Evolutionary conservation across 805 yeast genomes (phyloP), one percentile per base, ranked within the genome.

Genomic region (Millerago galiae): DNA sequence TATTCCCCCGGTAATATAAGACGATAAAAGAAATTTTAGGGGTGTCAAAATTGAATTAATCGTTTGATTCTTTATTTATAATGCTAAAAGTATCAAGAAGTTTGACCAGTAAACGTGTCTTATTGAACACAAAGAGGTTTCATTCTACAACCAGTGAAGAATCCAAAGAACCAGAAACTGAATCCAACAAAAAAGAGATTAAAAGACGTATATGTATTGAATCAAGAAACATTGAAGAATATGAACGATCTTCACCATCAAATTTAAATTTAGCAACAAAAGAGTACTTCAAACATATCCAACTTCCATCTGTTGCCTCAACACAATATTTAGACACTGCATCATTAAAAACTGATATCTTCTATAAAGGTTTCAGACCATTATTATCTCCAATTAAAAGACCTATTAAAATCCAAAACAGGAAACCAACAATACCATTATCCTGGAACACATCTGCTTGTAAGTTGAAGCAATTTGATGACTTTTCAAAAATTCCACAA

Each of bases 361-460:
- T 53, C 29, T 52, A 43, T 28, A 46, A 50, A 17, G 59, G 59
- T 11, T 55, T 38, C 37, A 53, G 57, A 51, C 60, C 60, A 4
- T 35, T 56, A 8, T 37, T 55, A 24, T 41, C 56, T 3, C 60
- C 60, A 14, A 40, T 56, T 5, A 46, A 44, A 36, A 47, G 53
- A 18, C 58, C 58, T 8, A 40, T 44, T 3, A 56, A 41, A 25
- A 34, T 35, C 2, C 43, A 35, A 36, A 21, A 33, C 26, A 50
- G 43, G 28, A 45, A 48, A 16, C 51, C 54, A 39, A 49, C 57
- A 2, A 47, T 50, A 16, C 54, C 60, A 25, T 37, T 49, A 14
- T 44, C 55, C 3, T 55, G 60, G 60, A 54, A 53, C 44, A 43
- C 47, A 24, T 52, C 56, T 3, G 58, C 59, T 2, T 51, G 54